Conservation (phyloP, 352 stramenopile genomes). For the Phytophthora macrochlamydospora region DNA sequence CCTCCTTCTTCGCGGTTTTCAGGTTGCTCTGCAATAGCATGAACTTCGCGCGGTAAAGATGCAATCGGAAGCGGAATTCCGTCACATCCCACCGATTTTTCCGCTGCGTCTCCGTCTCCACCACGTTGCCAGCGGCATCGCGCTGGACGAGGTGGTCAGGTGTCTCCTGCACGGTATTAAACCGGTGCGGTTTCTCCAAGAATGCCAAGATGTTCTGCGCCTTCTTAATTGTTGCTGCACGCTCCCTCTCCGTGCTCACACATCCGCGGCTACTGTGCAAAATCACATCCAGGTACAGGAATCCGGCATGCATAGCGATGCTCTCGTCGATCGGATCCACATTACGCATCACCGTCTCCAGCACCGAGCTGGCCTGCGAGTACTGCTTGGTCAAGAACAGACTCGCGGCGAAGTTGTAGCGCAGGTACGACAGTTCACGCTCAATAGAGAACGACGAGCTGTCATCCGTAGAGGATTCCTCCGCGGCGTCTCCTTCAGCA, state of each 20-base stretch:
- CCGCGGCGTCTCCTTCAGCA: constrained; percentile 25
- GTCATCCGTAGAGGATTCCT: constrained; percentile 19
- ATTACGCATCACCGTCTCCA: constrained; percentile 89
- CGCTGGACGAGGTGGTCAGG: constrained; percentile 41
- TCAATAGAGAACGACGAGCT: constrained; percentile 67
- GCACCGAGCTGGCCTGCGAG: constrained; percentile 77
- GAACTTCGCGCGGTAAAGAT: constrained; percentile 93
- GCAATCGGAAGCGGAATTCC: constrained; percentile 91
- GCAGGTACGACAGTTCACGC: constrained; percentile 84
- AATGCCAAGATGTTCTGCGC: constrained; percentile 87
- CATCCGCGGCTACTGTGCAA: constrained; percentile 88
- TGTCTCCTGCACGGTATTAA: constrained; percentile 77
- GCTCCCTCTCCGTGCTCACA: constrained; percentile 80
- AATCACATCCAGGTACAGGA: constrained; percentile 93
- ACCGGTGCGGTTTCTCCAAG: constrained; percentile 90
- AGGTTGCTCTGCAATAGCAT: constrained; percentile 87
- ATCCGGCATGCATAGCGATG: constrained; percentile 93
- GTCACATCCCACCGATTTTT: constrained; percentile 71
- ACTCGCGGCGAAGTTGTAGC: constrained; percentile 90
- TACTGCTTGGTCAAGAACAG: constrained; percentile 93
- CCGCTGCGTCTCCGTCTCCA: constrained; percentile 58
- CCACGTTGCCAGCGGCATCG: constrained; percentile 36
- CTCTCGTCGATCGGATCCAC: constrained; percentile 92
- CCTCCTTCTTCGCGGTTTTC: constrained; percentile 92
- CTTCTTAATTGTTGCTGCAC: constrained; percentile 76